These are phyloP conservation scores for Verbascum thapsus DNA, from an alignment of 257 asterid genomes.

Conservation along the genomic window DNA sequence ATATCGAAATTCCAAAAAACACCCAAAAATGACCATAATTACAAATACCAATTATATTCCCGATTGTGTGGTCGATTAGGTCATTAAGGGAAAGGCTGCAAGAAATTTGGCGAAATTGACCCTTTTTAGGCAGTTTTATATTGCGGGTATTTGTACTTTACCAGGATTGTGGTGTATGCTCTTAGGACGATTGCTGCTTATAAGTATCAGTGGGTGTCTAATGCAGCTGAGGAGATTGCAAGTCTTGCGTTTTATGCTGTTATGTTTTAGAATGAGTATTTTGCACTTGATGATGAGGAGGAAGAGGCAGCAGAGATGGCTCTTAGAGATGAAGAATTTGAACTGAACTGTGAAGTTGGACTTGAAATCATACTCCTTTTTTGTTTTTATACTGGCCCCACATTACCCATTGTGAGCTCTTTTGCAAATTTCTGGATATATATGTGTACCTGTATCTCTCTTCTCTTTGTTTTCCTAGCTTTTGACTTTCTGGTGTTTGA, in stretches of 20 bases:
- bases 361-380: slow-evolving; percentile 34
- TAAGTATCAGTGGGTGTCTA: slow-evolving; percentile 95
- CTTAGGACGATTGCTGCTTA: slow-evolving; percentile 84
- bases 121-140: slow-evolving; percentile 91
- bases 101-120: slow-evolving; percentile 87
- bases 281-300: slow-evolving; percentile 86
- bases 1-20: too few species aligned
- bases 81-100: slow-evolving; percentile 98
- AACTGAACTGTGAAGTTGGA: slow-evolving; percentile 71
- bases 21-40: too few species aligned
- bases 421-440: slow-evolving; percentile 36
- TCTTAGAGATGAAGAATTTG: slow-evolving; percentile 87
- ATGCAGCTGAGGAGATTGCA: slow-evolving; percentile 90
- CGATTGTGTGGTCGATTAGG: slow-evolving; percentile 95
- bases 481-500: too few species aligned
- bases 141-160: slow-evolving; percentile 91
- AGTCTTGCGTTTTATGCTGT: slow-evolving; percentile 75
- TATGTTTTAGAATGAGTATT: slow-evolving; percentile 90
- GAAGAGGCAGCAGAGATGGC: slow-evolving; percentile 94
- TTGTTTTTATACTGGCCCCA: slow-evolving; percentile 26
- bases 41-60: slow-evolving; percentile 95
- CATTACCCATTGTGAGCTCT: slow-evolving; percentile 41
- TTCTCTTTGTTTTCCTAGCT: slow-evolving; percentile 31
- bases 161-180: slow-evolving; percentile 95
- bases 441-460: slow-evolving; percentile 30